Evolutionary conservation across 495 filamentous ascomycete genomes (phyloP), one percentile per base, ranked within the genome.

Genomic region (Clavariopsis aquatica): DNA sequence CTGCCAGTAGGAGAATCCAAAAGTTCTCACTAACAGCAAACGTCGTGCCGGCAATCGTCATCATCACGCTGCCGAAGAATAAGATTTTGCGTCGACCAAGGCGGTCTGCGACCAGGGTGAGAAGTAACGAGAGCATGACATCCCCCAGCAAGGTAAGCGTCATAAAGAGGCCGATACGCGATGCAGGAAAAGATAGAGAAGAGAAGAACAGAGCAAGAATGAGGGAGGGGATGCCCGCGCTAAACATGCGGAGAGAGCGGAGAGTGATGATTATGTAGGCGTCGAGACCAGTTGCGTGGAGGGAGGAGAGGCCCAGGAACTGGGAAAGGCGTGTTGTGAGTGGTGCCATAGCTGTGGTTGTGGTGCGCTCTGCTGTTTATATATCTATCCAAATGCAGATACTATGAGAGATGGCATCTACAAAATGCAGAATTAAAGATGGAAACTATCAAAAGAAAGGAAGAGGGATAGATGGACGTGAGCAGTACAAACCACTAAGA

Each of bases 81-180:
- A 95, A 73, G 15, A 89, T 84, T 4, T 78, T 80, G 52, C 86
- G 84, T 52, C 91, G 82, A 12, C 91, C 91, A 49, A 93, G 72
- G 0, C 79, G 74, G 78, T 95, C 91, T 1, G 91, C 89, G 62
- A 89, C 83, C 4, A 92, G 77, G 0, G 90, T 91, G 22, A 95
- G 78, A 22, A 88, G 69, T 20, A 91, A 85, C 52, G 88, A 89
- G 54, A 95, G 87, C 26, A 86, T 67, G 6, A 90, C 87, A 78
- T 96, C 92, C 36, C 92, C 91, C 23, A 89, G 76, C 52, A 94
- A 75, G 0, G 92, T 96, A 41, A 93, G 75, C 3, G 89, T 92
- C 90, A 96, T 96, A 74, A 96, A 94, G 5, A 92, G 79, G 17
- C 92, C 92, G 49, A 89, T 92, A n/a, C 78, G 78, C n/a, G 85